Percentiles rank a stretch among this genome's conserved stretches.
Evolutionary conservation across 352 stramenopile genomes (phyloP).

Genomic region (Phytophthora fragariaefolia): DNA sequence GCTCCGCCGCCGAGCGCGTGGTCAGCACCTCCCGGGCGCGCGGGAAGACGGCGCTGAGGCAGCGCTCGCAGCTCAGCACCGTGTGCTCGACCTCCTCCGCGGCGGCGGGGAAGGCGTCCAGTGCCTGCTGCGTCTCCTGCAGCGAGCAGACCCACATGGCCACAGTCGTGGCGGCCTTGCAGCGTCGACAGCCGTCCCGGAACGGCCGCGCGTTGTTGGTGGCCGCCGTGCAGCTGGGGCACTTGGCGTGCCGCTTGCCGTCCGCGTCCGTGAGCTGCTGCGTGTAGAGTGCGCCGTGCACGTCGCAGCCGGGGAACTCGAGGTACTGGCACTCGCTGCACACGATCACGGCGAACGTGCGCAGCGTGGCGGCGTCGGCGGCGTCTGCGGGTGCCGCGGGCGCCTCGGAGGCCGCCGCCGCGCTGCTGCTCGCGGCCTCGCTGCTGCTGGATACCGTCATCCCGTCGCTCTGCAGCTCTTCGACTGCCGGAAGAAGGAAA

Average conservation of each 20-base stretch:
- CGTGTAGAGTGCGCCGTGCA: slow-evolving; percentile 86
- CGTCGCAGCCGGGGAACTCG: slow-evolving; percentile 89
- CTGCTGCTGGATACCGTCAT: slow-evolving; percentile 64
- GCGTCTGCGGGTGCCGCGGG: not conserved
- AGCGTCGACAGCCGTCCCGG: slow-evolving; percentile 83
- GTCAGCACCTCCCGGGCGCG: slow-evolving; percentile 74
- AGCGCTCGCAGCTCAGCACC: slow-evolving; percentile 74
- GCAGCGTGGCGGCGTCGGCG: slow-evolving; percentile 40
- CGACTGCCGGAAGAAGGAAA: slow-evolving; percentile 26
- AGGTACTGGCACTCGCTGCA: slow-evolving; percentile 86
- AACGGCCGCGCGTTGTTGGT: slow-evolving; percentile 88
- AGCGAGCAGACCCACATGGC: slow-evolving; percentile 76
- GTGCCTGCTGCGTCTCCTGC: slow-evolving; percentile 69
- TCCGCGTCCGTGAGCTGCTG: slow-evolving; percentile 48
- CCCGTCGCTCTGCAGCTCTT: not conserved
- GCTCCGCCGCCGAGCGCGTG: slow-evolving; percentile 54
- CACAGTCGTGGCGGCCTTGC: slow-evolving; percentile 74
- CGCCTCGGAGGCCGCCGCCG: not conserved
- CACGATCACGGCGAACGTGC: slow-evolving; percentile 81
- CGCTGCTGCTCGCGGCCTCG: slow-evolving; percentile 16
- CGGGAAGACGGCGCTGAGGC: slow-evolving; percentile 78
- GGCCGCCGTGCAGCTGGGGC: slow-evolving; percentile 76
- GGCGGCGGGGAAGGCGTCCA: slow-evolving; percentile 67
- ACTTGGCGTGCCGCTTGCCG: slow-evolving; percentile 72
- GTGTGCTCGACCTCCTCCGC: slow-evolving; percentile 82